Base-by-base conservation (phyloP, 2,329 filamentous ascomycete genomes). In the Elsinoe batatas region DNA sequence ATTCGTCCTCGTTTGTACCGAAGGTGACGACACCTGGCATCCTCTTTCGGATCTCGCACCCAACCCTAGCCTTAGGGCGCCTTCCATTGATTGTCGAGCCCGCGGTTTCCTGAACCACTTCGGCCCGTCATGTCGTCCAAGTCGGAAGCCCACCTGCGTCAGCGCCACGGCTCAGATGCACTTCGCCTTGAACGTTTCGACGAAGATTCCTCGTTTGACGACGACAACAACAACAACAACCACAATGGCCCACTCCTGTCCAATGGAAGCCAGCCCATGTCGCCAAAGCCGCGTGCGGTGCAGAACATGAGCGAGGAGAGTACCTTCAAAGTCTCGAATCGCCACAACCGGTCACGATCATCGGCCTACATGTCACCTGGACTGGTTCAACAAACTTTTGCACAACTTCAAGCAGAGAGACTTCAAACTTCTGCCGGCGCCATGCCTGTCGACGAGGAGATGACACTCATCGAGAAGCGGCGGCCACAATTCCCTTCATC, bases 101-200 rank as follows among this genome's bases (percentile, higher is more conserved):
- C 40, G 40, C 40, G 18, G 10, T 44, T 44, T 22, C 40, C 40
- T 44, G 40, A 44, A 44, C 26, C 26, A 44, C 10, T n/a, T 44
- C 40, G 40, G 26, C 26, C 30, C 22, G 17, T 30, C 26, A 49
- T 35, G 26, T 33, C 30, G 30, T 35, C 37, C 36, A 54, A 40
- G 37, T 35, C 51, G 22, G 18, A 54, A 20, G 57, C 58, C 36
- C 60, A 64, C 37, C 61, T 65, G 20, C 64, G 64, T 56, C 63
- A 64, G 56, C 61, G 64, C 18, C 58, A 61, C 33, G 58, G 58
- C 56, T 64, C 61, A 38, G 62, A 60, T 38, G 55, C 51, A 12
- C 36, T 56, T 12, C 53, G 44, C 15, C 43, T 54, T 22, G 17
- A 32, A 6, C 35, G 43, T 38, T 53, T 13, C 32, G 58, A 60